Percentiles rank a stretch among this genome's conserved stretches.
Conservation (phyloP, 2,329 filamentous ascomycete genomes). For the Teratosphaeria nubilosa region DNA sequence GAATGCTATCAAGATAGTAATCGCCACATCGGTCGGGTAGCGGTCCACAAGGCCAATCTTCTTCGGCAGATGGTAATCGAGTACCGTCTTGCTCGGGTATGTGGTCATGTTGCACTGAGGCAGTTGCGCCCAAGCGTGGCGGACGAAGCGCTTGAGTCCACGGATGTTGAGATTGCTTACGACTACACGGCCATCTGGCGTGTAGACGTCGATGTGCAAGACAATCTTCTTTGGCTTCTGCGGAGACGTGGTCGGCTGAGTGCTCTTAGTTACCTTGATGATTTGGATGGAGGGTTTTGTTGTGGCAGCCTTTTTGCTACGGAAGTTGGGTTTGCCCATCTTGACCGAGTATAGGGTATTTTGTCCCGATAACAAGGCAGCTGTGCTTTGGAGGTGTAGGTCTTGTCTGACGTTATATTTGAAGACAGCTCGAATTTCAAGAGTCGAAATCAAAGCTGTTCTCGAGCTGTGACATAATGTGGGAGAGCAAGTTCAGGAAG, state of each 20-base stretch:
- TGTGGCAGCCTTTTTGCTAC: not conserved
- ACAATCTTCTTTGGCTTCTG: not conserved
- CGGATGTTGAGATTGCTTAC: not conserved
- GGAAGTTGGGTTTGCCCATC: not conserved
- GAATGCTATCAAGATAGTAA: not conserved
- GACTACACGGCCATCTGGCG: not conserved
- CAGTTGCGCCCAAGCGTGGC: not conserved
- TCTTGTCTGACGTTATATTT: not conserved
- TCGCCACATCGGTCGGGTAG: not conserved
- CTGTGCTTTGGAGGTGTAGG: not conserved
- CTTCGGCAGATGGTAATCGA: not conserved
- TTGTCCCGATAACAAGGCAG: not conserved
- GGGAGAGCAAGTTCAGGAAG: too few species aligned
- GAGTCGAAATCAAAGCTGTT: too few species aligned
- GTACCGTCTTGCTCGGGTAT: not conserved
- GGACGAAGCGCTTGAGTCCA: not conserved
- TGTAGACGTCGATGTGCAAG: not conserved
- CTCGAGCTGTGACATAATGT: too few species aligned
- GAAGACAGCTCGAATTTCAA: too few species aligned
- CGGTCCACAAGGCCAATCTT: not conserved
- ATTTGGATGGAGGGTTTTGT: not conserved
- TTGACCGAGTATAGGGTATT: not conserved
- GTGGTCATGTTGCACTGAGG: not conserved
- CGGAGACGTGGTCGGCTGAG: not conserved
- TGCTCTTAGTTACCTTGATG: not conserved